These are phyloP conservation scores for Zizania latifolia DNA, from an alignment of 176 grass and related monocot species.

Conservation along the genomic window DNA sequence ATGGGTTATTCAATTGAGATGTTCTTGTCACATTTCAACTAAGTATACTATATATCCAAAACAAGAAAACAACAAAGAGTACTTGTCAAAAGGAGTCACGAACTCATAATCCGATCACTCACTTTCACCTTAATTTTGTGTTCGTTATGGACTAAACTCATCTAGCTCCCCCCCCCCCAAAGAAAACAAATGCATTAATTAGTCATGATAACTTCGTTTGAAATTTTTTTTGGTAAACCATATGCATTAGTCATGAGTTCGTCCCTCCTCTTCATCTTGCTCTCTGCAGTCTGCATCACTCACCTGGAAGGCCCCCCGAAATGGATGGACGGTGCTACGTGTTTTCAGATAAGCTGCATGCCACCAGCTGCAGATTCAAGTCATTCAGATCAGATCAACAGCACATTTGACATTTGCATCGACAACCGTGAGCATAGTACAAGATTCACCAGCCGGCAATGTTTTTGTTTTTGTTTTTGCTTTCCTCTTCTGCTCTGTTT, in stretches of 20 bases:
- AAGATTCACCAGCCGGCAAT: not conserved
- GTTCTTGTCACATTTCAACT: not conserved
- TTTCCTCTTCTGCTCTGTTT: not conserved
- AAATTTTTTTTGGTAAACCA: not conserved
- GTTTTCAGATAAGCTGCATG: not conserved
- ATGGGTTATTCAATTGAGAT: not conserved
- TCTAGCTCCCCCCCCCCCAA: no score
- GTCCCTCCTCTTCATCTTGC: no score
- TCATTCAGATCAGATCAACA: not conserved
- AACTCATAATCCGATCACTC: no score
- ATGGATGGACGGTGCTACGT: not conserved
- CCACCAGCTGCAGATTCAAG: not conserved
- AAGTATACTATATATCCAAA: not conserved
- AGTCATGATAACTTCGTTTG: not conserved
- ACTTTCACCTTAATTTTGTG: no score
- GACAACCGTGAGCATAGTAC: not conserved
- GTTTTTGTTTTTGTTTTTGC: not conserved
- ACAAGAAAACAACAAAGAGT: no score
- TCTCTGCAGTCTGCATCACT: not conserved
- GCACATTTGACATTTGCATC: conserved; percentile 1
- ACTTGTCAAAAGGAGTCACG: no score
- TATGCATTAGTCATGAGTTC: no score
- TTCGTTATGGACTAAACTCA: no score
- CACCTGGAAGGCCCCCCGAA: not conserved
- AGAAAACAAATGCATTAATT: no score